These are phyloP conservation scores for Tricladium varicosporioides DNA, from an alignment of 2,329 filamentous ascomycete genomes.

Conservation along the genomic window DNA sequence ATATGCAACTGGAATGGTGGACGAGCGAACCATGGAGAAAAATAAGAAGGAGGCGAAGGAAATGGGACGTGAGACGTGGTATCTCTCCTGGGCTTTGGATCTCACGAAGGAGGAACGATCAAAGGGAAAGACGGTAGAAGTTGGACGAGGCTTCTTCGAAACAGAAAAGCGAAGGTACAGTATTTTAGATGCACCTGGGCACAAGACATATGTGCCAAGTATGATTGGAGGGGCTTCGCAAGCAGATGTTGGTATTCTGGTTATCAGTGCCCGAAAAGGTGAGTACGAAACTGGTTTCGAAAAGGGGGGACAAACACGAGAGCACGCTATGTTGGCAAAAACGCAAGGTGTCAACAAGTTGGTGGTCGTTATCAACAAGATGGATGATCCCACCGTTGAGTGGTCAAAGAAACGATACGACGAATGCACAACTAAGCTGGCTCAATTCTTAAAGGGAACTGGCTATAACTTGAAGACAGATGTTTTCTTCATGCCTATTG, in stretches of 20 bases:
- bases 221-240: constrained; percentile 97
- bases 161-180: constrained; percentile 95
- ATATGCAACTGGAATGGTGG: constrained; percentile 97
- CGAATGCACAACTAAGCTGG: constrained; percentile 88
- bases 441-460: constrained; percentile 83
- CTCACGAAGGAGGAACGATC: constrained; percentile 93
- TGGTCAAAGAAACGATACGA: constrained; percentile 93
- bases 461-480: constrained; percentile 95
- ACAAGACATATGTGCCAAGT: constrained; percentile 97
- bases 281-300: constrained; percentile 99
- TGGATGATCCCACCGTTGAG: constrained; percentile 95
- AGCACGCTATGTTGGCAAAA: constrained; percentile 97
- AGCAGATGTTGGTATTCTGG: constrained; percentile 89
- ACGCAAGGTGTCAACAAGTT: constrained; percentile 98
- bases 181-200: constrained; percentile 92
- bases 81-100: constrained; percentile 97
- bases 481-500: constrained; percentile 93
- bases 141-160: constrained; percentile 94
- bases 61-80: constrained; percentile 95
- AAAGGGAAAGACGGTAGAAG: constrained; percentile 98
- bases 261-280: constrained; percentile 94
- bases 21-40: constrained; percentile 96
- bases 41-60: constrained; percentile 97
- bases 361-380: constrained; percentile 95
- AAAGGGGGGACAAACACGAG: constrained; percentile 91